These are phyloP conservation scores for Henckelia pumila DNA, from an alignment of 257 asterid genomes.

Conservation along the genomic window DNA sequence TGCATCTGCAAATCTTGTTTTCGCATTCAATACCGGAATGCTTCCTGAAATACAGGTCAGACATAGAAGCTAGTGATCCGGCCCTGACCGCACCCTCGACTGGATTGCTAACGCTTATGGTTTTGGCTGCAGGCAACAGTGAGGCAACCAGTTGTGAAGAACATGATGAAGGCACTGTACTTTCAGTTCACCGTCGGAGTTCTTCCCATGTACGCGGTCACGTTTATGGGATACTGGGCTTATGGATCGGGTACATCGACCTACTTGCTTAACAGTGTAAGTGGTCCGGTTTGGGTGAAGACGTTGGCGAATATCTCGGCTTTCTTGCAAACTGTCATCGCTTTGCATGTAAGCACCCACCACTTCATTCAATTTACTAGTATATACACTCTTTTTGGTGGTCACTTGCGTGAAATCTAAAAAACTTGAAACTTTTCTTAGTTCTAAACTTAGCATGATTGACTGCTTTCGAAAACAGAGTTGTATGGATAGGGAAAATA, in stretches of 20 bases:
- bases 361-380: neutral
- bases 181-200: slow-evolving; percentile 88
- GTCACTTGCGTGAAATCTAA: neutral
- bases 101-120: too few relatives aligned
- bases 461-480: too few relatives aligned
- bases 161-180: slow-evolving; percentile 89
- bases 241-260: slow-evolving; percentile 66
- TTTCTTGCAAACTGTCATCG: slow-evolving; percentile 72
- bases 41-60: slow-evolving; percentile 95
- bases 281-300: slow-evolving; percentile 81
- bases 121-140: slow-evolving; percentile 86
- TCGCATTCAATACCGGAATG: slow-evolving; percentile 97
- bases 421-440: too few relatives aligned
- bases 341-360: slow-evolving; percentile 55
- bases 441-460: too few relatives aligned
- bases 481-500: too few relatives aligned
- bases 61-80: neutral
- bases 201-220: slow-evolving; percentile 78
- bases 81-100: neutral
- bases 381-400: too few relatives aligned
- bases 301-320: slow-evolving; percentile 74
- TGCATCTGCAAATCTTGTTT: slow-evolving; percentile 80
- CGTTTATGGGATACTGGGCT: slow-evolving; percentile 94
- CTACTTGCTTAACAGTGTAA: slow-evolving; percentile 78
- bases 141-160: slow-evolving; percentile 71